A percentile compares a stretch with the other conserved stretches of the same genome.
Conservation (phyloP, 2,329 filamentous ascomycete species). For the Plenodomus lindquistii region DNA sequence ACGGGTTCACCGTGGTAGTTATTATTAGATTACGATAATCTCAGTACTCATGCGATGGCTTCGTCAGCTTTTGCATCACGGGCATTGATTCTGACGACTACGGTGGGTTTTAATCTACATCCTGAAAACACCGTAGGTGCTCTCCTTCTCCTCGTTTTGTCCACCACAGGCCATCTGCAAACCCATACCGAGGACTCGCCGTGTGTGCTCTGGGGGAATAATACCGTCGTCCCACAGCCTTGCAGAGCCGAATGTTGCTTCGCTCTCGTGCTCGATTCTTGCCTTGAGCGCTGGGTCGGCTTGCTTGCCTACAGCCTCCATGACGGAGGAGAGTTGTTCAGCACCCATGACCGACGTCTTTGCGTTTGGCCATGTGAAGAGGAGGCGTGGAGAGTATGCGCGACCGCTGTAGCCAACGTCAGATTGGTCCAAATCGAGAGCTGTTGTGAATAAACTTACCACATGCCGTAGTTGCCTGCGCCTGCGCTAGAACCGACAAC, state of each 20-base stretch:
- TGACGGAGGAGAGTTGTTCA: slow-evolving; percentile 88
- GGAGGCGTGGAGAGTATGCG: slow-evolving; percentile 85
- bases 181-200: slow-evolving; percentile 54
- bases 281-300: slow-evolving; percentile 79
- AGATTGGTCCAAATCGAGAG: background rate
- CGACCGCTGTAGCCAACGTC: slow-evolving; percentile 63
- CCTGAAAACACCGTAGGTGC: slow-evolving; percentile 46
- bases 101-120: slow-evolving; percentile 34
- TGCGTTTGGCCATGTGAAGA: slow-evolving; percentile 99
- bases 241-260: slow-evolving; percentile 85
- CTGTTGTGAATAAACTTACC: slow-evolving; percentile 50
- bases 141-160: slow-evolving; percentile 40
- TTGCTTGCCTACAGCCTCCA: slow-evolving; percentile 88
- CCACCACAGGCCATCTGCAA: slow-evolving; percentile 52
- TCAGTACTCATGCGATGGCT: background rate
- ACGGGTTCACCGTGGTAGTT: background rate
- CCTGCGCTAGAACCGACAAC: slow-evolving; percentile 93
- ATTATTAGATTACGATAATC: background rate
- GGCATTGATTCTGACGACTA: background rate
- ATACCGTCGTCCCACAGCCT: slow-evolving; percentile 75
- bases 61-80: background rate
- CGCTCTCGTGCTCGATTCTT: slow-evolving; percentile 87
- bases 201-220: slow-evolving; percentile 55
- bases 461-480: slow-evolving; percentile 98
- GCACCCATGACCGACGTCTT: slow-evolving; percentile 94